Base-by-base conservation (phyloP, 2,329 filamentous ascomycete genomes). In the Aureobasidium sp. region DNA sequence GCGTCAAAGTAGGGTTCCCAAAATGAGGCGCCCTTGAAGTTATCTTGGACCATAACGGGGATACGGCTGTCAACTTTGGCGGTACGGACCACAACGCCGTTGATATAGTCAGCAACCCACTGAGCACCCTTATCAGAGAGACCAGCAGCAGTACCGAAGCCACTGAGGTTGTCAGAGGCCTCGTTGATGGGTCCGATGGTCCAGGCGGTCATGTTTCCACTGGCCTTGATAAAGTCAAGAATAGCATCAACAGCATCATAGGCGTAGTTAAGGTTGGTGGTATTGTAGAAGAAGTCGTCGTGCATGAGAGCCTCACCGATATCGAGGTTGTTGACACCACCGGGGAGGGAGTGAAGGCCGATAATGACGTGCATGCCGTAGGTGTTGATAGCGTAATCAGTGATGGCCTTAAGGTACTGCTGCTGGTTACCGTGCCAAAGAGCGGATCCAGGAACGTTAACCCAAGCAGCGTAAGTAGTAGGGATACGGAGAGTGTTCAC, bases 281-380 rank as follows among this genome's bases (percentile, higher is more conserved):
- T 60, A 63, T 72, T 75, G 61, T 71, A 65, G 67, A 74, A 76
- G 73, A 73, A 76, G 30, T 63, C 68, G 51, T 65, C 63, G 59
- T 72, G 71, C 13, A 69, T 70, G 30, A 69, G 64, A 27, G 67
- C 67, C 61, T 68, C 67, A 42, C 66, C 67, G 45, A 69, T 69
- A 29, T 66, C 65, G 45, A 59, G 55, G 44, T 59, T 36, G n/a
- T 50, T 50, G 30, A 50, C 47, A 50, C 47, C 47, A 25, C 47
- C 47, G n/a, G 47, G 47, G 8, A 50, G 32, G 34, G 47, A 50
- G 30, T 50, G 47, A 3, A 50, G 16, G 10, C 32, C 47, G 25
- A 50, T 10, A 30, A 50, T 25, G 30, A 50, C 36, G 10, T 50
- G 47, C 47, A 50, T 50, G 47, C 34, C 34, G n/a, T 50, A 36